Evolutionary conservation across 805 yeast species (phyloP).

Genomic region (Barnettozyma californica): DNA sequence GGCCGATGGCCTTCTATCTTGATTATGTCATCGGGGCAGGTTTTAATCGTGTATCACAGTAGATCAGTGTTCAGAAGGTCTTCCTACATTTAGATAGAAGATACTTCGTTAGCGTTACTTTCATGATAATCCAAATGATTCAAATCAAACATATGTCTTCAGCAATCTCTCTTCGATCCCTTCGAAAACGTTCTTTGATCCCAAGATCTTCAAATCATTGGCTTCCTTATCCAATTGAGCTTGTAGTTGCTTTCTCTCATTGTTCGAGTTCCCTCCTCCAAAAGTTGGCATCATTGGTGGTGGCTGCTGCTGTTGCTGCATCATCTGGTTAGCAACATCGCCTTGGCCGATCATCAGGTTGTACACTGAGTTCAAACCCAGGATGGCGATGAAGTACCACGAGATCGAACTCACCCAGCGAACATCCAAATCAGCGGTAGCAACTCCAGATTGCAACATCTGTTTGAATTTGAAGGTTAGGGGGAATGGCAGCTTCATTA

Average conservation of each 20-base stretch:
- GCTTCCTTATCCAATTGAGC: conserved; percentile 2
- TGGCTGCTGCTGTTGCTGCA: conserved; percentile 32
- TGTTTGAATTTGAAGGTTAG: conserved; percentile 83
- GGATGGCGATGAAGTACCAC: conserved; percentile 87
- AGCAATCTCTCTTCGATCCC: conserved; percentile 8
- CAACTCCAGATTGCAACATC: conserved; percentile 86
- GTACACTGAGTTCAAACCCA: conserved; percentile 80
- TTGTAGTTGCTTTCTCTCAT: conserved; percentile 5
- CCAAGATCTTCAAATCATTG: conserved; percentile 9
- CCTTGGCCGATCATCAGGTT: conserved; percentile 57
- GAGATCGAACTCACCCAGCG: conserved; percentile 91
- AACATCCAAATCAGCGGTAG: conserved; percentile 79
- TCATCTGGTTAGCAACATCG: conserved; percentile 40
- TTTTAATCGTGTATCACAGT: not conserved
- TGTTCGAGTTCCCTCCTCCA: not conserved
- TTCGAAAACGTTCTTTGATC: conserved; percentile 5
- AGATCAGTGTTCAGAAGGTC: not conserved
- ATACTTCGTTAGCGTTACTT: not conserved
- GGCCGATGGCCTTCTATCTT: not conserved
- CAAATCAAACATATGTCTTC: conserved; percentile 1
- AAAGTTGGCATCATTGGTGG: conserved; percentile 5
- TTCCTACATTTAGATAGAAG: not conserved
- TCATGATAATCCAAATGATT: not conserved
- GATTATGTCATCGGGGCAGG: not conserved
- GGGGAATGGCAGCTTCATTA: conserved; percentile 88